A percentile compares a stretch with the other conserved stretches of the same genome.
These are phyloP conservation scores for Saccharomyces eubayanus DNA, from an alignment of 805 yeast genomes.

Conservation along the genomic window DNA sequence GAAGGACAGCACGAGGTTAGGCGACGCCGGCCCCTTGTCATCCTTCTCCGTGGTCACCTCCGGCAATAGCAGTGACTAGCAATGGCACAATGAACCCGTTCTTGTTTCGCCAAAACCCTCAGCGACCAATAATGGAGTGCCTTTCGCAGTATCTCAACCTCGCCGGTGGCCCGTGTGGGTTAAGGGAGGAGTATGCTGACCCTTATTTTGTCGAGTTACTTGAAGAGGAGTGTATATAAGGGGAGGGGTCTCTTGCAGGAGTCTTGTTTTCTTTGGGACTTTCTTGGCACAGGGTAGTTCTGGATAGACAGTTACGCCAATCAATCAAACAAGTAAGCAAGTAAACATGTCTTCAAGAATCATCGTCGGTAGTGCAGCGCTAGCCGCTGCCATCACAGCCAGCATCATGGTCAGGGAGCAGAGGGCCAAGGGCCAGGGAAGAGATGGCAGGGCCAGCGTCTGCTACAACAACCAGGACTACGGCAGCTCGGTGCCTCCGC, in stretches of 20 bases:
- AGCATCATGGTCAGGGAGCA: slow-evolving; percentile 1
- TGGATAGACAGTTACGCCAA: background rate
- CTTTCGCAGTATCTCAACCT: background rate
- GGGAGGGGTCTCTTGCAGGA: background rate
- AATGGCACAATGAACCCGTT: background rate
- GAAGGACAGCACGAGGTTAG: background rate
- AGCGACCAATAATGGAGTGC: background rate
- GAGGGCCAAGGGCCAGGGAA: background rate
- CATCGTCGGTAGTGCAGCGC: slow-evolving; percentile 22
- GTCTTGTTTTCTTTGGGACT: background rate
- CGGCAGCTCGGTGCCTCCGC: background rate
- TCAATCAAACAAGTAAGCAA: background rate
- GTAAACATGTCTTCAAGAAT: slow-evolving; percentile 17
- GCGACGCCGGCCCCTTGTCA: background rate
- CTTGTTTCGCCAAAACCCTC: background rate
- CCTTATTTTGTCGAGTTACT: background rate
- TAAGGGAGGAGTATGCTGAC: background rate
- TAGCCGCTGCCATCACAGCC: slow-evolving; percentile 9
- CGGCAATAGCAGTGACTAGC: background rate
- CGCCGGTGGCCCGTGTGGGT: background rate
- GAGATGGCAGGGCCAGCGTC: background rate
- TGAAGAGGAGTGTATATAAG: background rate
- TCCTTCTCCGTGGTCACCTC: background rate
- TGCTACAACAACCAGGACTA: slow-evolving; percentile 3
- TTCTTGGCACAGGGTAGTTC: background rate